Evolutionary conservation across 2,329 filamentous ascomycete species (phyloP), one percentile per base, ranked within the genome.

Genomic region (Clarireedia paspali): DNA sequence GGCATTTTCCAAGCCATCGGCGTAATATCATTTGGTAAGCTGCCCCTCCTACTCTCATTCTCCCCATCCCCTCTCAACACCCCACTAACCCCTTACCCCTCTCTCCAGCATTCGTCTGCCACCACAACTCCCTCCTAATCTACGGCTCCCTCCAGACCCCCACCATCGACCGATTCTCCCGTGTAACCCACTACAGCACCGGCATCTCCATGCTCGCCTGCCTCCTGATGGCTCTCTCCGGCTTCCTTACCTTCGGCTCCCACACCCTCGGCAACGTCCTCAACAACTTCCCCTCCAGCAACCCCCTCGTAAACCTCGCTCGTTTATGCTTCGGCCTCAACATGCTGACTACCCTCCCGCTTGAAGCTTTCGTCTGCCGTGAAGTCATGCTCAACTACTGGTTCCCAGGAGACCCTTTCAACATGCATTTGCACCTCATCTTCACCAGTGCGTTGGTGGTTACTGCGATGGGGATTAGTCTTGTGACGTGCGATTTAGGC

Each of bases 81-180:
- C 10, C 30, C 5, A 30, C 52, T 49, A 42, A 54, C 23, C 34
- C 34, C 17, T 45, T 2, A 4, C 17, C 1, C 39, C 39, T 4
- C 10, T 5, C 4, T 24, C 6, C 23, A 80, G 83, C 83, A 50
- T 86, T 86, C 60, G 83, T 86, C 61, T 86, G 83, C 70, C 83
- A 99, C 70, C 94, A 99, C 75, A 99, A 99, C 74, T 95, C 90
- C 51, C 85, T 99, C 58, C 80, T 99, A 55, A 99, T 99, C 69
- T 99, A 99, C 73, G 92, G 92, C 63, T 97, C 92, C 2, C 81
- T 99, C 60, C 86, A 88, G 65, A 96, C 88, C 51, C 94, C 94
- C 1, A 99, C 94, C 1, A 87, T 99, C 65, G 91, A 97, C 76
- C 90, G 95, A 61, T 99, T 99, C 75, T 79, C 91, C 39, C 84